Evolutionary conservation across 169 alveolate species (phyloP).

Genomic region (Cryptosporidium viatorum): DNA sequence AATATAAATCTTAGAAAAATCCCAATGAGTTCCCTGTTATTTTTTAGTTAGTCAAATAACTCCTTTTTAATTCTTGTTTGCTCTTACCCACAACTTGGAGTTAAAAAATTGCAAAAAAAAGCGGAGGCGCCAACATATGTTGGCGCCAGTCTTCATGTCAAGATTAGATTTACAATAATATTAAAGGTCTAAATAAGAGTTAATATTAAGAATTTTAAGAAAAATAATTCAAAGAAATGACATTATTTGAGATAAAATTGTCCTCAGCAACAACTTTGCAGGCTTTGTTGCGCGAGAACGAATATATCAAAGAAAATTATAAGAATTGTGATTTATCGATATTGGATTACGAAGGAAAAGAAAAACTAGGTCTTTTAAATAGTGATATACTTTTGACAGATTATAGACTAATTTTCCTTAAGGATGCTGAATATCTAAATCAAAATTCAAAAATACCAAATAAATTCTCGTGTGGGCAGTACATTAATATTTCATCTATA

Average conservation of each 20-base stretch:
- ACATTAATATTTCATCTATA: constrained; percentile 33
- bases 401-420: constrained; percentile 5
- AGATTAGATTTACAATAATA: background rate
- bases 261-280: background rate
- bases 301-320: constrained; percentile 26
- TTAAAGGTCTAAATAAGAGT: background rate
- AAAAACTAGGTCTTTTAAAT: background rate
- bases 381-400: constrained; percentile 36
- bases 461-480: constrained; percentile 2
- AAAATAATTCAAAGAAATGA: background rate
- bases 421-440: background rate
- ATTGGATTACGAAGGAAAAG: background rate
- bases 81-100: constrained; percentile 3
- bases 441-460: constrained; percentile 29
- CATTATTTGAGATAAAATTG: background rate
- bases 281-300: constrained; percentile 9
- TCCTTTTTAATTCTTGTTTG: background rate
- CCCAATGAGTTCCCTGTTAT: background rate
- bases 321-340: constrained; percentile 12
- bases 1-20: background rate
- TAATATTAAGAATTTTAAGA: background rate
- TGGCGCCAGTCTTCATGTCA: constrained; percentile 11
- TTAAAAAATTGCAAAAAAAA: background rate
- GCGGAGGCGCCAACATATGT: constrained; percentile 18
- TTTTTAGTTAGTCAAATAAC: background rate